These are phyloP conservation scores for Phalaenopsis aphrodite DNA, from an alignment of 106 monocot genomes.

Conservation along the genomic window DNA sequence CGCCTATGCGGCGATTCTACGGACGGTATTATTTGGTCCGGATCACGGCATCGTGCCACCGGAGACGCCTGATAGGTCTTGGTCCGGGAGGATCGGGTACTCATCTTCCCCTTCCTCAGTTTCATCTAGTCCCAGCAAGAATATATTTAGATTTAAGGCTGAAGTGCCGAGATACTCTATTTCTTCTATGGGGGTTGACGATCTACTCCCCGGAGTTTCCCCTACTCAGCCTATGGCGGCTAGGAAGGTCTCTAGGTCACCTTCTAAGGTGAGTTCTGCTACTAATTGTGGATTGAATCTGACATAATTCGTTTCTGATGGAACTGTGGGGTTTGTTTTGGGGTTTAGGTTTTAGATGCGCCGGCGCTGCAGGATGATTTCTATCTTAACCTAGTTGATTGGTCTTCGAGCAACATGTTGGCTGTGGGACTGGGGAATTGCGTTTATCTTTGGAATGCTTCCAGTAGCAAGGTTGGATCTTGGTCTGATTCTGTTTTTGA, in stretches of 20 bases:
- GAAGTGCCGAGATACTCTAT: slow-evolving; percentile 44
- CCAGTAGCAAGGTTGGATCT: slow-evolving; percentile 79
- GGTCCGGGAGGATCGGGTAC: slow-evolving; percentile 1
- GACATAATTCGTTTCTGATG: neutral
- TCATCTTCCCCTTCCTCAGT: slow-evolving; percentile 32
- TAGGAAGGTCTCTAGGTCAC: slow-evolving; percentile 69
- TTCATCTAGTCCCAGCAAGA: slow-evolving; percentile 37
- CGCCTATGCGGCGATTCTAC: slow-evolving; percentile 54
- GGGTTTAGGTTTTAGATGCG: slow-evolving; percentile 77
- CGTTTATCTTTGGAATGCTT: slow-evolving; percentile 99
- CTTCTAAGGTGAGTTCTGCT: slow-evolving; percentile 52
- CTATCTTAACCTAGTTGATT: slow-evolving; percentile 95
- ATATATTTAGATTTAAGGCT: slow-evolving; percentile 79
- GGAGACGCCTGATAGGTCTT: slow-evolving; percentile 22
- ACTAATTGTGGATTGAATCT: neutral
- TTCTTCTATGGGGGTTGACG: slow-evolving; percentile 28
- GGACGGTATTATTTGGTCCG: slow-evolving; percentile 55
- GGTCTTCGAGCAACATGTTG: slow-evolving; percentile 83
- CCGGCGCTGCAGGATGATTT: slow-evolving; percentile 96
- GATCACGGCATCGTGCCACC: slow-evolving; percentile 28
- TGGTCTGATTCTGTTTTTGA: neutral
- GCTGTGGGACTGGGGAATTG: slow-evolving; percentile 92
- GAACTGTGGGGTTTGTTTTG: neutral
- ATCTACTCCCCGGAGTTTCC: slow-evolving; percentile 34
- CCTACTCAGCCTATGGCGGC: slow-evolving; percentile 30